These are phyloP conservation scores for Thraustochytrium striatum DNA, from an alignment of 352 stramenopile species.

Conservation along the genomic window DNA sequence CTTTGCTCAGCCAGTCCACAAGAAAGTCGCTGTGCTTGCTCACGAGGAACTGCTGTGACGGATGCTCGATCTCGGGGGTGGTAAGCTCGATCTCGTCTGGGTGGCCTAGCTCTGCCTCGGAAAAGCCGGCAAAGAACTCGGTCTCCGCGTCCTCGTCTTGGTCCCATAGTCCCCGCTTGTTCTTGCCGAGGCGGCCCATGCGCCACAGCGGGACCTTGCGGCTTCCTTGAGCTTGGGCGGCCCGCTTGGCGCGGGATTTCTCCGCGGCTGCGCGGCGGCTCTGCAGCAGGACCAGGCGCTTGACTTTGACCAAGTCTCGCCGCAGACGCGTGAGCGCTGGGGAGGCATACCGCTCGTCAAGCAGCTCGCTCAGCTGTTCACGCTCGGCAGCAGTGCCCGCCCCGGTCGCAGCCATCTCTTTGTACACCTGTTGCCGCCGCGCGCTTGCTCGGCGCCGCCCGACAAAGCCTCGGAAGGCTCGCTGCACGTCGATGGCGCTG, in stretches of 20 bases:
- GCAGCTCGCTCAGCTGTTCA: background rate
- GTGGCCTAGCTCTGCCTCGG: slow-evolving; percentile 24
- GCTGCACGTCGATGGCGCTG: background rate
- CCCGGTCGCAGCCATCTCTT: slow-evolving; percentile 1
- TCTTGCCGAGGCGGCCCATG: background rate
- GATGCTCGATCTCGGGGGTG: background rate
- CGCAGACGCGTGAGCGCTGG: background rate
- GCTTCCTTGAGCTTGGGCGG: background rate
- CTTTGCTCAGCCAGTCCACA: background rate
- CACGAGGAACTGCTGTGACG: background rate
- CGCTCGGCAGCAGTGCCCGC: background rate
- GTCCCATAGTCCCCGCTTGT: background rate
- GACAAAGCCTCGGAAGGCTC: background rate
- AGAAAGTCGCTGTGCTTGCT: background rate
- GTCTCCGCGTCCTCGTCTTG: background rate
- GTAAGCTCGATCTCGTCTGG: background rate
- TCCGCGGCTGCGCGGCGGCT: background rate
- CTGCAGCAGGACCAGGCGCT: slow-evolving; percentile 14
- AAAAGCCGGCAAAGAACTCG: background rate
- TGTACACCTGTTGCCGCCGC: background rate
- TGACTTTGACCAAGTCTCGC: slow-evolving; percentile 2
- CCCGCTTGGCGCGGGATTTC: background rate
- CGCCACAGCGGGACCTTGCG: background rate
- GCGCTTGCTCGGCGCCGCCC: background rate
- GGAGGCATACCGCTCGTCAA: slow-evolving; percentile 3